Percentiles rank a stretch among this genome's conserved stretches.
phyloP scores from a whole-genome alignment of 139 green algal genomes.

The Parachlorella kessleri region DNA sequence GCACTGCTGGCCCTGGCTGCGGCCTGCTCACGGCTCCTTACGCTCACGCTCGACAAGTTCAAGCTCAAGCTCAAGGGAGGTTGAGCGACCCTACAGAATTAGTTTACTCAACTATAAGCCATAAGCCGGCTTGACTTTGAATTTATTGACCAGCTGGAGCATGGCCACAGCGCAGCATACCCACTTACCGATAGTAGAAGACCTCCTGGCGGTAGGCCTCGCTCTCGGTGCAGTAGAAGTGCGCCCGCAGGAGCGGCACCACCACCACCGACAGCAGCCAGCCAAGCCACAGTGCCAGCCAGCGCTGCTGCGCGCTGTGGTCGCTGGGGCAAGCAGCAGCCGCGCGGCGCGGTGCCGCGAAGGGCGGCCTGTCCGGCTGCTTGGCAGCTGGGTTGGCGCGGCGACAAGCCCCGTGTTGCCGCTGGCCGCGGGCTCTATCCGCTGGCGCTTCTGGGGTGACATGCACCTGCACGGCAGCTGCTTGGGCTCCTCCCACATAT shows the following conservation, averaged over 20 bases:
- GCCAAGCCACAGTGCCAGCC: conserved; percentile 64
- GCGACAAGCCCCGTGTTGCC: background rate
- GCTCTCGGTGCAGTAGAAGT: conserved; percentile 93
- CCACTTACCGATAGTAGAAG: conserved; percentile 76
- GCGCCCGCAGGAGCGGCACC: conserved; percentile 78
- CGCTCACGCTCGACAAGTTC: too few relatives aligned
- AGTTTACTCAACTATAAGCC: too few relatives aligned
- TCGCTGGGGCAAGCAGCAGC: conserved; percentile 19
- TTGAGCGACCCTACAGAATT: too few relatives aligned
- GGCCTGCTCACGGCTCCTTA: too few relatives aligned
- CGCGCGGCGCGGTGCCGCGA: background rate
- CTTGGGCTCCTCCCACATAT: too few relatives aligned
- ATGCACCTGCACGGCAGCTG: too few relatives aligned
- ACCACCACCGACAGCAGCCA: conserved; percentile 80
- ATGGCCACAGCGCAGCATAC: too few relatives aligned
- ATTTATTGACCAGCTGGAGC: too few relatives aligned
- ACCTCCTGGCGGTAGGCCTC: conserved; percentile 79
- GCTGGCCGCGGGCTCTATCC: background rate
- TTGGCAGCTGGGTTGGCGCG: too few relatives aligned
- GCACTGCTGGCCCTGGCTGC: too few relatives aligned
- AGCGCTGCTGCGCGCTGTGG: conserved; percentile 22
- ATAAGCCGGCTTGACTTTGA: too few relatives aligned
- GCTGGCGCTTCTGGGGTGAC: background rate
- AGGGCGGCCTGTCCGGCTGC: background rate
- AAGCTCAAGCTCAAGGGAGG: too few relatives aligned